Conservation (phyloP, 164 flowering plant species). For the Chimonanthus praecox region DNA sequence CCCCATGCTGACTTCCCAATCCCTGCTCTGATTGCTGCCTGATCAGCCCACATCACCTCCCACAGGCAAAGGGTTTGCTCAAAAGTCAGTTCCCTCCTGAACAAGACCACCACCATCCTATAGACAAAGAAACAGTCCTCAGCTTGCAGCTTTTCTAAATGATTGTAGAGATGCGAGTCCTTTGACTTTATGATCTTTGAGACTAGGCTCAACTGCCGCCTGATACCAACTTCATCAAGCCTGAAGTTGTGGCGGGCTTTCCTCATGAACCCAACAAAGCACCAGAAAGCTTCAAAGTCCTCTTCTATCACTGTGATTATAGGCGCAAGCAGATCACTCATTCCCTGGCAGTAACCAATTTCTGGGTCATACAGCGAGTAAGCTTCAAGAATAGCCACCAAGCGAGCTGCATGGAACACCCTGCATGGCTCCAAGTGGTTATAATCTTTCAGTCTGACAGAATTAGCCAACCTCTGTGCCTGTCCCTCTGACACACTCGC, state of each 20-base stretch:
- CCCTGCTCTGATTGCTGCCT: constrained; percentile 81
- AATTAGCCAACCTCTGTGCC: constrained; percentile 62
- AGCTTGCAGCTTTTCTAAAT: constrained; percentile 77
- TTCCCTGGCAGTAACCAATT: constrained; percentile 95
- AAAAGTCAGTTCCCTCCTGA: constrained; percentile 73
- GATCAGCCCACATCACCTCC: constrained; percentile 99
- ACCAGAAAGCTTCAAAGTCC: constrained; percentile 91
- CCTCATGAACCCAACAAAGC: constrained; percentile 93
- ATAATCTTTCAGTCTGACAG: constrained; percentile 76
- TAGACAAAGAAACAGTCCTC: constrained; percentile 95
- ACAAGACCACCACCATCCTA: constrained; percentile 94
- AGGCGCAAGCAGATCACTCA: constrained; percentile 94
- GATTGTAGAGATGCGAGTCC: constrained; percentile 81
- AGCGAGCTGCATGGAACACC: constrained; percentile 78
- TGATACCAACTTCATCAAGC: constrained; percentile 84
- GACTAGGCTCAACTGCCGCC: constrained; percentile 68
- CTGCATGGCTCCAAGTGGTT: constrained; percentile 72
- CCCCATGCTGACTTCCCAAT: constrained; percentile 82
- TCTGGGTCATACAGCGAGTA: constrained; percentile 84
- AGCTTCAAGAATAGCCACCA: constrained; percentile 95
- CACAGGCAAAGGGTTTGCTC: constrained; percentile 88
- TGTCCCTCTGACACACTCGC: constrained; percentile 55
- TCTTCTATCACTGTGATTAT: constrained; percentile 64
- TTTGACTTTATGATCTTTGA: constrained; percentile 80
- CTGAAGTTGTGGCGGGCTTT: constrained; percentile 90